Conservation (phyloP, 208 protist species). For the Trypanosomatidae sp. region DNA sequence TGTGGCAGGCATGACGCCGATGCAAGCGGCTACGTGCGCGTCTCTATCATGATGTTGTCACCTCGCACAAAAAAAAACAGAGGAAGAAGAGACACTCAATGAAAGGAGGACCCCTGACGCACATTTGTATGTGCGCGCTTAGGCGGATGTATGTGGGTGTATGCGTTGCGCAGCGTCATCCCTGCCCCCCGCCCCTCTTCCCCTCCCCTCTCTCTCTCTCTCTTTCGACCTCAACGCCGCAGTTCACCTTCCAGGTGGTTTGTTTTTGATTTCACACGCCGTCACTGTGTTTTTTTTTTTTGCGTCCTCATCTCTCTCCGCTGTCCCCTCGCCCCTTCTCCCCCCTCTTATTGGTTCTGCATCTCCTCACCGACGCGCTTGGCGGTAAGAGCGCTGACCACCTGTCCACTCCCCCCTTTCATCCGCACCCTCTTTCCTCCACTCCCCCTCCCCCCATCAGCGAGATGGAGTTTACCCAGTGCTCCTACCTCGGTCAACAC, state of each 20-base stretch:
- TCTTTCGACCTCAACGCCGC: neutral
- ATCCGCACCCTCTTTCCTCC: neutral
- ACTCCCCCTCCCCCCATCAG: neutral
- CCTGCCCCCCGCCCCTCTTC: neutral
- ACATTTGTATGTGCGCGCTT: neutral
- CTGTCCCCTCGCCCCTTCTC: neutral
- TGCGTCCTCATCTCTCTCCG: neutral
- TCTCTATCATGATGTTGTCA: neutral
- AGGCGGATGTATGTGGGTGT: neutral
- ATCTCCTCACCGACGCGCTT: neutral
- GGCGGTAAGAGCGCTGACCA: neutral
- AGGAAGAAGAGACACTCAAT: neutral
- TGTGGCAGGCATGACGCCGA: neutral
- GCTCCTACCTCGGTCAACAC: slow-evolving; percentile 57
- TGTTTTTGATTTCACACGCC: too few species aligned
- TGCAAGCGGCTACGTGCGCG: neutral
- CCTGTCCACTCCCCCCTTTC: neutral
- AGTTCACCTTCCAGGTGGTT: neutral
- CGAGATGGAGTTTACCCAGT: slow-evolving; percentile 51
- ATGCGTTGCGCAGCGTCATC: neutral
- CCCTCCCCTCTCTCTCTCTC: neutral
- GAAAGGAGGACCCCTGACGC: neutral
- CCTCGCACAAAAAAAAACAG: neutral
- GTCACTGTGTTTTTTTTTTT: neutral
- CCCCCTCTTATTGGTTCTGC: neutral